Percentiles rank a stretch among this genome's conserved stretches.
phyloP scores from a whole-genome alignment of 164 flowering plant genomes.

The Saururus chinensis region DNA sequence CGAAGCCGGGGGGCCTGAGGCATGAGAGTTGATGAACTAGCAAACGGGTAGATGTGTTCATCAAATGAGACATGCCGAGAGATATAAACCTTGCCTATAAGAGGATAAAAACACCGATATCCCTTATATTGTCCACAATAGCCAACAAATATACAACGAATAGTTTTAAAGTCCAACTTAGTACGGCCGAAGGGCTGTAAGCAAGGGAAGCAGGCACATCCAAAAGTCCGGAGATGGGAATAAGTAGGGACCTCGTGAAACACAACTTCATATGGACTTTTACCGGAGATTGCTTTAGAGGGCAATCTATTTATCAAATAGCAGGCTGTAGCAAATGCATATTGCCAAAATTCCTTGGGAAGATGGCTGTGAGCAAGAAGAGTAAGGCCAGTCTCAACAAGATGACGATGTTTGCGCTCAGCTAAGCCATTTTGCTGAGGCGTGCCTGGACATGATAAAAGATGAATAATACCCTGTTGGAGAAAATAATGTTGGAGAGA shows the following conservation, averaged over 20 bases:
- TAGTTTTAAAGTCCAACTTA: neutral
- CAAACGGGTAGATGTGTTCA: neutral
- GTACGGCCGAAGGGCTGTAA: neutral
- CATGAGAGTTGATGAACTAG: neutral
- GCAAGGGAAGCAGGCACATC: neutral
- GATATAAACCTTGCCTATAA: neutral
- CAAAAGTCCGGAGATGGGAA: neutral
- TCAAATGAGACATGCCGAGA: neutral
- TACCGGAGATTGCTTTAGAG: neutral
- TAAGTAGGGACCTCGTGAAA: neutral
- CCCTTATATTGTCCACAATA: neutral
- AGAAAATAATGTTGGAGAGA: neutral
- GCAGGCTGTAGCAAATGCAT: neutral
- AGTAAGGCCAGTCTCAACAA: too few species aligned
- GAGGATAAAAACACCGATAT: neutral
- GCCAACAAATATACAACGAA: neutral
- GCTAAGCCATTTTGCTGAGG: neutral
- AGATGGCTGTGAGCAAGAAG: neutral
- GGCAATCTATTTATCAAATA: conserved; percentile 3
- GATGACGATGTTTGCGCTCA: neutral
- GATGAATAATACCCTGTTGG: neutral
- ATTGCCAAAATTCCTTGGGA: neutral
- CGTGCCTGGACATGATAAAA: neutral
- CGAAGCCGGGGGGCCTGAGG: neutral
- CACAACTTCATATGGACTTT: neutral